These are phyloP conservation scores for Mortierella sp. DNA, from an alignment of 371 early-diverging fungal species.

Conservation along the genomic window DNA sequence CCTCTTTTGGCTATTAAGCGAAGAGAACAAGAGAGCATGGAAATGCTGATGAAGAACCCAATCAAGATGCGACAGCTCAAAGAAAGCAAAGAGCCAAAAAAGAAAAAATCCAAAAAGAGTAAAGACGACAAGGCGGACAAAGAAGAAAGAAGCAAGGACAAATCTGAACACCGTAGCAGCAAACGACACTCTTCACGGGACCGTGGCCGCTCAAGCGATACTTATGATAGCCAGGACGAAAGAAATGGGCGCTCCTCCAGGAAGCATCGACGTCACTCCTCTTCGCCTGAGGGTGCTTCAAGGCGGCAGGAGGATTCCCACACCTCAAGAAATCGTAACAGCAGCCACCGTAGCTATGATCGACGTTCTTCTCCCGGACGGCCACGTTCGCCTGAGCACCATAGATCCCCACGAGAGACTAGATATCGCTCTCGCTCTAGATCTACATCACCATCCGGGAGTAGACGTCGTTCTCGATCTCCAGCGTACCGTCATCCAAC, in stretches of 20 bases:
- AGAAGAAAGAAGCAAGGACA: slow-evolving; percentile 23
- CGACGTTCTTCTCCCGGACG: slow-evolving; percentile 11
- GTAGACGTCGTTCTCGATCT: slow-evolving; percentile 40
- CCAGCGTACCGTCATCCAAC: slow-evolving; percentile 12
- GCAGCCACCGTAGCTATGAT: not conserved
- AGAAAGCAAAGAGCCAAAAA: slow-evolving; percentile 56
- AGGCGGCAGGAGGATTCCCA: slow-evolving; percentile 9
- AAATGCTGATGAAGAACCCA: slow-evolving; percentile 84
- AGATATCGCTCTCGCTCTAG: slow-evolving; percentile 21
- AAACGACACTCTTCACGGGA: slow-evolving; percentile 27
- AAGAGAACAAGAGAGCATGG: slow-evolving; percentile 85
- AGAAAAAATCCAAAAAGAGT: slow-evolving; percentile 42
- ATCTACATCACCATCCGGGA: slow-evolving; percentile 15
- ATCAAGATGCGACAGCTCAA: slow-evolving; percentile 73
- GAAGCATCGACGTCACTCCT: slow-evolving; percentile 23
- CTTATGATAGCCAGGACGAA: slow-evolving; percentile 10
- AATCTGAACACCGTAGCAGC: slow-evolving; percentile 28
- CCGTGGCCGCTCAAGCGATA: slow-evolving; percentile 5
- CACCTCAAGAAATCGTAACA: not conserved
- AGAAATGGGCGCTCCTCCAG: slow-evolving; percentile 17
- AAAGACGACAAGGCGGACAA: slow-evolving; percentile 39
- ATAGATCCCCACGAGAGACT: slow-evolving; percentile 5
- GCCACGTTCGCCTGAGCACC: slow-evolving; percentile 17
- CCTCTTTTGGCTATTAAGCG: slow-evolving; percentile 90
- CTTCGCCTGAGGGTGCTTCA: slow-evolving; percentile 4